These are phyloP conservation scores for Vanrija sp. DNA, from an alignment of 1,284 basidiomycete species.

Conservation along the genomic window DNA sequence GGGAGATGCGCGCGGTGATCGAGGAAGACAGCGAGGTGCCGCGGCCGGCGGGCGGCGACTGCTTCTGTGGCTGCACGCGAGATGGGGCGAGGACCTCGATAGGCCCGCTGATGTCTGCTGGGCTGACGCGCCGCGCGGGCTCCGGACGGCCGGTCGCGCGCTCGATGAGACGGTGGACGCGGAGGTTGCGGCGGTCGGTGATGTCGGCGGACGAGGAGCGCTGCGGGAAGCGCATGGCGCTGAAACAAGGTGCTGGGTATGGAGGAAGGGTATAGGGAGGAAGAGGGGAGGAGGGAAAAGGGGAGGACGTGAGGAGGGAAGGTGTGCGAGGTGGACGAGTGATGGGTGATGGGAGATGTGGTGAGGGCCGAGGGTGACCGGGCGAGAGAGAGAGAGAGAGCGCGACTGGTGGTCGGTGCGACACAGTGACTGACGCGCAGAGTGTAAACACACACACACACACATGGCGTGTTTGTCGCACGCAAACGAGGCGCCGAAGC, in stretches of 20 bases:
- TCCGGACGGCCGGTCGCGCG: background rate
- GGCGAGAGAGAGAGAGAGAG: background rate
- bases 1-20: conserved; percentile 3
- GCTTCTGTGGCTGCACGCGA: background rate
- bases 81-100: background rate
- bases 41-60: background rate
- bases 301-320: background rate
- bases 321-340: background rate
- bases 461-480: too few relatives aligned
- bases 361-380: too few relatives aligned
- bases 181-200: background rate
- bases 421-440: too few relatives aligned
- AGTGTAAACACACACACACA: too few relatives aligned
- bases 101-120: background rate
- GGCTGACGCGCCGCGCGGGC: background rate
- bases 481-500: too few relatives aligned
- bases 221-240: background rate
- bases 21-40: background rate
- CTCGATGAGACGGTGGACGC: too few relatives aligned
- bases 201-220: background rate
- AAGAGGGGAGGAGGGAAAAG: background rate
- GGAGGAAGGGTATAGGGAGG: background rate
- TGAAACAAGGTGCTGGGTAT: background rate
- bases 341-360: background rate
- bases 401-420: too few relatives aligned